Evolutionary conservation across 2,329 filamentous ascomycete species (phyloP).

Genomic region (Hymenoscyphus linearis): DNA sequence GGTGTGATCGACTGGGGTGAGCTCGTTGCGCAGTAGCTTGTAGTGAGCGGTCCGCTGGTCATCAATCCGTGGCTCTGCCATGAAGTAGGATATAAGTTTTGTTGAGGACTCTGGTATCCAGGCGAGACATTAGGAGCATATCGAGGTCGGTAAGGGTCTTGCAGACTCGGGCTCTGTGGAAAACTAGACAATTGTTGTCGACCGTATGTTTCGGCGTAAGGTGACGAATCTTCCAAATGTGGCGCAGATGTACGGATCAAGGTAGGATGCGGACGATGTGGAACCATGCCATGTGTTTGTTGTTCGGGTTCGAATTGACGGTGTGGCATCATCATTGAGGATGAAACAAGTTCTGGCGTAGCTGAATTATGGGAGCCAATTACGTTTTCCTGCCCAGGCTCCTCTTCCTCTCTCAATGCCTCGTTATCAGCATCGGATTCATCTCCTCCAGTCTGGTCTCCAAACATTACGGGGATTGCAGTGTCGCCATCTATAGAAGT

Average conservation of each 20-base stretch:
- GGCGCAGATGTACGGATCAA: conserved; percentile 7
- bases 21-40: conserved; percentile 17
- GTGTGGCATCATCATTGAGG: conserved; percentile 15
- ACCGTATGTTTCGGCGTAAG: background rate
- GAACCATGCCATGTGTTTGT: conserved; percentile 11
- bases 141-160: conserved; percentile 15
- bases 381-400: conserved; percentile 11
- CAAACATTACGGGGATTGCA: conserved; percentile 20
- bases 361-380: conserved; percentile 11
- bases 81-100: conserved; percentile 12
- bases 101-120: conserved; percentile 14
- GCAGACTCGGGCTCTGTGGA: conserved; percentile 14
- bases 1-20: conserved; percentile 20
- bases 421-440: conserved; percentile 22
- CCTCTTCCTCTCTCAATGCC: conserved; percentile 21
- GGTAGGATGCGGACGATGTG: conserved; percentile 11
- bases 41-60: conserved; percentile 9
- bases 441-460: conserved; percentile 14
- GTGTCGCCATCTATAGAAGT: conserved; percentile 15
- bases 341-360: conserved; percentile 21
- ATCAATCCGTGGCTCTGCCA: conserved; percentile 15
- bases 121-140: conserved; percentile 8
- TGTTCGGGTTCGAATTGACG: conserved; percentile 14
- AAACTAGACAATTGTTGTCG: conserved; percentile 8
- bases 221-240: conserved; percentile 14